Conservation (phyloP, 2,329 filamentous ascomycete genomes). For the Anisogramma anomala region DNA sequence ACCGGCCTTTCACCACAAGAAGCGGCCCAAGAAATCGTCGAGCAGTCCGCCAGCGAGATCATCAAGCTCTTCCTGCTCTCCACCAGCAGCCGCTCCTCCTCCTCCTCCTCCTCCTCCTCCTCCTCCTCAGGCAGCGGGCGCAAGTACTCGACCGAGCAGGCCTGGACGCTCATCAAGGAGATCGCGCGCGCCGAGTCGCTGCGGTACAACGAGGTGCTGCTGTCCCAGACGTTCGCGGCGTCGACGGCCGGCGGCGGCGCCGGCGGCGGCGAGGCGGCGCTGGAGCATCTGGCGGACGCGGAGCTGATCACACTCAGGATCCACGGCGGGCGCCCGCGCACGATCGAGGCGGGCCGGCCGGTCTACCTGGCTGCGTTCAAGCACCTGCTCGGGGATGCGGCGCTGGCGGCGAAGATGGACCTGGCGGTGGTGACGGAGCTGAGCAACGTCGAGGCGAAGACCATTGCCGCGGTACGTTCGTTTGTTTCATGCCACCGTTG, state of each 20-base stretch:
- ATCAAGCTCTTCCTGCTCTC: conserved; percentile 79
- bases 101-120: conserved; percentile 16
- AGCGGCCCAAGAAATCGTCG: conserved; percentile 79
- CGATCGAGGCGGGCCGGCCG: conserved; percentile 70
- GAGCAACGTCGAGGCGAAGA: conserved; percentile 59
- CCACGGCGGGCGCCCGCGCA: conserved; percentile 63
- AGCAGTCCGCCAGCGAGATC: conserved; percentile 80
- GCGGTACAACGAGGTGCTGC: conserved; percentile 75
- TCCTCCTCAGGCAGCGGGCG: conserved; percentile 30
- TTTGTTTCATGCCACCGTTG: background rate
- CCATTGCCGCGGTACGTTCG: conserved; percentile 48
- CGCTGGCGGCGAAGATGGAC: conserved; percentile 63
- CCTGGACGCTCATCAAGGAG: conserved; percentile 75
- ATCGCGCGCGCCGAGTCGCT: conserved; percentile 59
- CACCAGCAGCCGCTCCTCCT: background rate
- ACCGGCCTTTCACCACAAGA: conserved; percentile 70
- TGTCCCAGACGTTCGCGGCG: conserved; percentile 61
- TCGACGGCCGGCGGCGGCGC: conserved; percentile 33
- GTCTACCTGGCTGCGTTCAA: conserved; percentile 79
- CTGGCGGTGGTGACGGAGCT: conserved; percentile 58
- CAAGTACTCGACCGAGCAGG: conserved; percentile 74
- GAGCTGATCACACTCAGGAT: conserved; percentile 73
- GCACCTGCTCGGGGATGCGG: conserved; percentile 56
- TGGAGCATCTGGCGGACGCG: conserved; percentile 70
- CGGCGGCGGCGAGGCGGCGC: conserved; percentile 55